phyloP scores from a whole-genome alignment of 352 stramenopile species.

The Discostella stelligera region DNA sequence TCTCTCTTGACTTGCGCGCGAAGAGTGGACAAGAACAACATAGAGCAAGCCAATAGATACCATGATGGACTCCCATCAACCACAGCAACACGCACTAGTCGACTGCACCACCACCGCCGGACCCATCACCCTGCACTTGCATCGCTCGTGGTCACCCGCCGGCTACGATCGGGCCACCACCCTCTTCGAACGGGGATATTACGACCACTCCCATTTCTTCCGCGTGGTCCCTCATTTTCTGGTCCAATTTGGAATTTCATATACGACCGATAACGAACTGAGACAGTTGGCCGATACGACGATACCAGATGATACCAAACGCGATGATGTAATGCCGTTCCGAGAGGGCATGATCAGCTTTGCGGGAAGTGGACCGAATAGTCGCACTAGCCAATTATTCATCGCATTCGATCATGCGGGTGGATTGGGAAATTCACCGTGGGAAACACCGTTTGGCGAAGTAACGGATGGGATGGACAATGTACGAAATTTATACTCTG shows the following conservation, averaged over 20 bases:
- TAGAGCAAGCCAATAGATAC: no score
- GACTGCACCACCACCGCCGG: slow-evolving; percentile 32
- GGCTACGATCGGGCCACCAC: slow-evolving; percentile 72
- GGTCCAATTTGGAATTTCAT: slow-evolving; percentile 80
- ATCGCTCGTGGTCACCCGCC: slow-evolving; percentile 63
- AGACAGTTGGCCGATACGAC: slow-evolving; percentile 42
- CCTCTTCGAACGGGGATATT: slow-evolving; percentile 73
- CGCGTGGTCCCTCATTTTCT: slow-evolving; percentile 75
- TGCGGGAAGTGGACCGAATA: slow-evolving; percentile 67
- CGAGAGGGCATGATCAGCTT: slow-evolving; percentile 73
- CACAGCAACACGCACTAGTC: slow-evolving; percentile 27
- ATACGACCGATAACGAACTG: slow-evolving; percentile 56
- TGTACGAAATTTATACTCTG: slow-evolving; percentile 64
- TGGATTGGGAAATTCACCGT: slow-evolving; percentile 56
- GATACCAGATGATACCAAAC: slow-evolving; percentile 75
- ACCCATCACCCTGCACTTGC: slow-evolving; percentile 38
- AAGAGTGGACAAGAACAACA: no score
- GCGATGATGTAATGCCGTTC: slow-evolving; percentile 61
- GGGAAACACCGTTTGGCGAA: slow-evolving; percentile 78
- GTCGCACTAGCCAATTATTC: slow-evolving; percentile 73
- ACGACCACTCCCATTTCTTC: slow-evolving; percentile 77
- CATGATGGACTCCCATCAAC: not conserved
- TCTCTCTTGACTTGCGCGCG: no score
- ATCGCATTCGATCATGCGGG: slow-evolving; percentile 61
- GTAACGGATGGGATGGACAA: slow-evolving; percentile 66